phyloP scores from a whole-genome alignment of 2,329 filamentous ascomycete genomes.

The Penicillium brevicompactum region DNA sequence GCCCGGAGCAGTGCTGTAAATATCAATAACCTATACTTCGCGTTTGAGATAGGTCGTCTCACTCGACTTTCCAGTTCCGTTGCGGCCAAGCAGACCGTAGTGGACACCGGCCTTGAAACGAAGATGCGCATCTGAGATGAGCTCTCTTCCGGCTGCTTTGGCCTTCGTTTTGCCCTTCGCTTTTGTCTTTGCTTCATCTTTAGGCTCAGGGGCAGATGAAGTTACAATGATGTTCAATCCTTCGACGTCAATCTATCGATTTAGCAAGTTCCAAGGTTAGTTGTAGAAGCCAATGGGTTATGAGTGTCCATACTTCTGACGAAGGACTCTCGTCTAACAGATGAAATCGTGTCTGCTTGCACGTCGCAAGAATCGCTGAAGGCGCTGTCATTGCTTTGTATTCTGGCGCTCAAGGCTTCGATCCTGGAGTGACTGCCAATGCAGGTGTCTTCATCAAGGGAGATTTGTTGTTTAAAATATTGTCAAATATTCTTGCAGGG shows the following conservation, averaged over 20 bases:
- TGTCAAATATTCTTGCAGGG: not conserved
- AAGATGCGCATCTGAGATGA: constrained; percentile 70
- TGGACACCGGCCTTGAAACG: constrained; percentile 71
- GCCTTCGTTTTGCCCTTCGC: constrained; percentile 52
- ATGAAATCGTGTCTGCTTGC: constrained; percentile 69
- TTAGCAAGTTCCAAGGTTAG: not conserved
- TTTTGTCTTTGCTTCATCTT: constrained; percentile 29
- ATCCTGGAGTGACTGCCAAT: not conserved
- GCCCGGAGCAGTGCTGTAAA: constrained; percentile 67
- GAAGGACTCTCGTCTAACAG: constrained; percentile 57
- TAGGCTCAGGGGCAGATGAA: constrained; percentile 33
- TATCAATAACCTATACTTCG: constrained; percentile 4
- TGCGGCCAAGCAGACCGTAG: constrained; percentile 78
- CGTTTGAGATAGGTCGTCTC: constrained; percentile 15
- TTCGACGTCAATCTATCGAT: constrained; percentile 65
- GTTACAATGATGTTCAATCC: constrained; percentile 70
- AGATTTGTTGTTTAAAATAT: not conserved
- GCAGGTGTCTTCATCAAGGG: not conserved
- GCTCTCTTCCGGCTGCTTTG: constrained; percentile 59
- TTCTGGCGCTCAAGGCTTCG: not conserved
- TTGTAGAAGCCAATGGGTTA: not conserved
- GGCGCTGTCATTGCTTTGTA: constrained; percentile 13
- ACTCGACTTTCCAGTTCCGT: constrained; percentile 84
- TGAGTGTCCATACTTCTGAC: constrained; percentile 49
- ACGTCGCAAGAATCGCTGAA: constrained; percentile 58